These are phyloP conservation scores for Pseudevernia furfuracea DNA, from an alignment of 495 filamentous ascomycete genomes.

Conservation along the genomic window DNA sequence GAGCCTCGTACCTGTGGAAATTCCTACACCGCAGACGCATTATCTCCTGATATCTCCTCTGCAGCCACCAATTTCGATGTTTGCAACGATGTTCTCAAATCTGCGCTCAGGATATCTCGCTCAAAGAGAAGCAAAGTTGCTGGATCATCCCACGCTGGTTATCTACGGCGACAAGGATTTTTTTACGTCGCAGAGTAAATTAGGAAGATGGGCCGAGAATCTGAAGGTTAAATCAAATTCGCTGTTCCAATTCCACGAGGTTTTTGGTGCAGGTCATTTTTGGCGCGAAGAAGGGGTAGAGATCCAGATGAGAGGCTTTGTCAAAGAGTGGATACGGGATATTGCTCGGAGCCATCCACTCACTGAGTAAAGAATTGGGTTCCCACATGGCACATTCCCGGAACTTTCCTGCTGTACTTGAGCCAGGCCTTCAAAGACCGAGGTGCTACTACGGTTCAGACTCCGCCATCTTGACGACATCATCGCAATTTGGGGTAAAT, in stretches of 20 bases:
- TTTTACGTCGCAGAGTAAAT: slow-evolving; percentile 62
- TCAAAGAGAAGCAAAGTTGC: slow-evolving; percentile 39
- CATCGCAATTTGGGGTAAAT: not conserved
- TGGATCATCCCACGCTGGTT: slow-evolving; percentile 52
- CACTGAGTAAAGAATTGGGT: not conserved
- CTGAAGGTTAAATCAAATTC: slow-evolving; percentile 35
- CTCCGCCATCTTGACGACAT: not conserved
- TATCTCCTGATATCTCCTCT: slow-evolving; percentile 82
- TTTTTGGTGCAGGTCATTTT: slow-evolving; percentile 72
- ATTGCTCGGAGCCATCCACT: not conserved
- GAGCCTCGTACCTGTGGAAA: slow-evolving; percentile 6
- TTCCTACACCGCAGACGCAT: slow-evolving; percentile 35
- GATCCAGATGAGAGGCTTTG: slow-evolving; percentile 40
- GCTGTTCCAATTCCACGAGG: slow-evolving; percentile 47
- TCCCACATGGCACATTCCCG: not conserved
- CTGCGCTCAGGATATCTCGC: slow-evolving; percentile 28
- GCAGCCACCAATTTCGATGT: slow-evolving; percentile 51
- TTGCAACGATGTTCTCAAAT: slow-evolving; percentile 49
- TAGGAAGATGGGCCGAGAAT: slow-evolving; percentile 61
- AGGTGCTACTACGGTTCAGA: not conserved
- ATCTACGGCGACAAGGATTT: slow-evolving; percentile 73
- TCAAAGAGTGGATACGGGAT: slow-evolving; percentile 40
- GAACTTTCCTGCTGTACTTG: not conserved
- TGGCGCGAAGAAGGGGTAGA: slow-evolving; percentile 65
- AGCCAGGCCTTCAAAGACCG: not conserved